These are phyloP conservation scores for Scutellaria minor DNA, from an alignment of 257 asterid species.

Conservation along the genomic window DNA sequence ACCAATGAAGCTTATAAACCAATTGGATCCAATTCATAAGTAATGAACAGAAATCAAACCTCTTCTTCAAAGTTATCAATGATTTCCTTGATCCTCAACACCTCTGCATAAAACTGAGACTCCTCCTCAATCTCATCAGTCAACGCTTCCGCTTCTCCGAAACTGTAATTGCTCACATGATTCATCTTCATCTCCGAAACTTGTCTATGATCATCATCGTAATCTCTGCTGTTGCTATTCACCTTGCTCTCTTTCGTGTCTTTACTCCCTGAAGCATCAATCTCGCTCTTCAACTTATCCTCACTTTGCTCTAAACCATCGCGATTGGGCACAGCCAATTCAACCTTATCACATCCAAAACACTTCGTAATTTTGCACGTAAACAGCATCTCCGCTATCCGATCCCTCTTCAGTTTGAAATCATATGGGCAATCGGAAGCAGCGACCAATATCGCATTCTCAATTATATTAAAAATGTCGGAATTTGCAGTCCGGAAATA, in stretches of 20 bases:
- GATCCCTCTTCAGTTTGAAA: conserved; percentile 80
- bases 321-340: conserved; percentile 58
- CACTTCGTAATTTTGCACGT: conserved; percentile 74
- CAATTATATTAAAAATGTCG: conserved; percentile 70
- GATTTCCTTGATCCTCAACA: conserved; percentile 73
- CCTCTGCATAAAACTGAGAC: conserved; percentile 65
- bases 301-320: conserved; percentile 46
- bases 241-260: conserved; percentile 70
- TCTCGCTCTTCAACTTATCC: conserved; percentile 49
- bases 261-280: conserved; percentile 60
- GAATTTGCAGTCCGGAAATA: conserved; percentile 75
- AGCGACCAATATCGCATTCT: conserved; percentile 79
- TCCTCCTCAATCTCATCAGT: conserved; percentile 86
- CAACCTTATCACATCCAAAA: conserved; percentile 71
- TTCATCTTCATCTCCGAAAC: conserved; percentile 53
- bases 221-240: conserved; percentile 46
- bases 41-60: conserved; percentile 51
- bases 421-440: conserved; percentile 82
- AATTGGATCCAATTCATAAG: conserved; percentile 12
- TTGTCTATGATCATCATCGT: conserved; percentile 39
- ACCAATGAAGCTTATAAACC: not conserved
- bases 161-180: conserved; percentile 54
- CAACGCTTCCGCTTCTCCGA: conserved; percentile 88
- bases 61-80: conserved; percentile 61
- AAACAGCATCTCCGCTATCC: conserved; percentile 83